Evolutionary conservation across 2,329 filamentous ascomycete genomes (phyloP).

Genomic region (Cyphellophora attinorum): DNA sequence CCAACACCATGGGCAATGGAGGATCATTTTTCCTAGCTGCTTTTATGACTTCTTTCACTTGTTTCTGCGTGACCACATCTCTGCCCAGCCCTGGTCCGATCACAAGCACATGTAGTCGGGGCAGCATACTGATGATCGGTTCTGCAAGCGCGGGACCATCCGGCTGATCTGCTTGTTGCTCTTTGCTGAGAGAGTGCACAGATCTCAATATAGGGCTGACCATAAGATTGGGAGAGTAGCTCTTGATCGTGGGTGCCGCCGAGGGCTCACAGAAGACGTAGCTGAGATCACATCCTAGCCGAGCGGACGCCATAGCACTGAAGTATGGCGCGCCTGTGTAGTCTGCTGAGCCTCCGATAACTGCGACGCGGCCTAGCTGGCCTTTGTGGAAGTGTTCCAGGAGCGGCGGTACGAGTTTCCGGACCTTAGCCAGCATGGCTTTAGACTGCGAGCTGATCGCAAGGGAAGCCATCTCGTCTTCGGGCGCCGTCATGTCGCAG

Average conservation of each 20-base stretch:
- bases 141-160: constrained; percentile 54
- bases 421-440: constrained; percentile 68
- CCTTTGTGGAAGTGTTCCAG: constrained; percentile 95
- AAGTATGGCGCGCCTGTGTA: constrained; percentile 98
- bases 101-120: constrained; percentile 82
- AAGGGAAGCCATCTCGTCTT: constrained; percentile 1
- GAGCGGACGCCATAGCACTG: constrained; percentile 90
- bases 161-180: constrained; percentile 41
- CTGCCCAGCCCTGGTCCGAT: constrained; percentile 87
- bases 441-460: constrained; percentile 56
- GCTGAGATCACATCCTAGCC: constrained; percentile 50
- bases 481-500: constrained; percentile 6
- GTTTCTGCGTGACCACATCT: constrained; percentile 82
- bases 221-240: constrained; percentile 97
- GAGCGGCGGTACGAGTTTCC: constrained; percentile 89
- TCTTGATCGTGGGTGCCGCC: constrained; percentile 83
- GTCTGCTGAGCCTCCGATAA: constrained; percentile 91
- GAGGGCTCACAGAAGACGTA: constrained; percentile 82
- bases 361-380: constrained; percentile 81
- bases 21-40: constrained; percentile 58
- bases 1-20: constrained; percentile 71
- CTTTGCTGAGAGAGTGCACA: constrained; percentile 44
- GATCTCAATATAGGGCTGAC: constrained; percentile 93
- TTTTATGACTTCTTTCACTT: constrained; percentile 66
- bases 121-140: constrained; percentile 67